Evolutionary conservation across 2,329 filamentous ascomycete genomes (phyloP).

Genomic region (Diaporthe vexans): DNA sequence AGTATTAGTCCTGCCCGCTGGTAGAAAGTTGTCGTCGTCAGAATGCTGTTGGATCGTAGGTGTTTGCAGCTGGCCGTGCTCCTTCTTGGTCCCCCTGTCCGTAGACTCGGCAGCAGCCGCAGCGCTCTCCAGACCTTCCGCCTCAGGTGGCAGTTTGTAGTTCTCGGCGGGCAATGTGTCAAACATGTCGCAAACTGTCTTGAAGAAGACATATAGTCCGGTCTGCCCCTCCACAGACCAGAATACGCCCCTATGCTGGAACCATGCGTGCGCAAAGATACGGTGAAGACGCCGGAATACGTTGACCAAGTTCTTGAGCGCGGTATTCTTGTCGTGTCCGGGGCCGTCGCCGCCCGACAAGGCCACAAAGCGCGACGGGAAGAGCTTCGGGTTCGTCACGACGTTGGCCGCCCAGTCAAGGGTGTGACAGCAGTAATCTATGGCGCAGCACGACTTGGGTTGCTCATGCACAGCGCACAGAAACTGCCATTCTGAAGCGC

Average conservation of each 20-base stretch:
- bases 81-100: slow-evolving; percentile 39
- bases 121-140: slow-evolving; percentile 80
- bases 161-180: slow-evolving; percentile 92
- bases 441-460: slow-evolving; percentile 96
- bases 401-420: slow-evolving; percentile 98
- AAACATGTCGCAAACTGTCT: slow-evolving; percentile 95
- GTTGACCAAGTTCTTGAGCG: slow-evolving; percentile 89
- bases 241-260: slow-evolving; percentile 94
- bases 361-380: slow-evolving; percentile 84
- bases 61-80: slow-evolving; percentile 47
- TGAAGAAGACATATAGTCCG: slow-evolving; percentile 97
- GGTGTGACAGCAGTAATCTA: slow-evolving; percentile 99
- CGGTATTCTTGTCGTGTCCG: slow-evolving; percentile 70
- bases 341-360: slow-evolving; percentile 72
- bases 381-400: slow-evolving; percentile 94
- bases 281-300: slow-evolving; percentile 95
- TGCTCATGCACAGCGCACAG: slow-evolving; percentile 97
- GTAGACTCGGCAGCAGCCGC: slow-evolving; percentile 38
- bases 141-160: slow-evolving; percentile 94
- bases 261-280: slow-evolving; percentile 99
- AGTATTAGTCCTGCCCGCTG: slow-evolving; percentile 77
- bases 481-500: slow-evolving; percentile 98
- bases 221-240: slow-evolving; percentile 92
- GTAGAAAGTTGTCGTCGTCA: slow-evolving; percentile 65
- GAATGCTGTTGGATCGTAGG: slow-evolving; percentile 41